These are phyloP conservation scores for Scenedesmus sp. DNA, from an alignment of 163 green algal species.

Conservation along the genomic window DNA sequence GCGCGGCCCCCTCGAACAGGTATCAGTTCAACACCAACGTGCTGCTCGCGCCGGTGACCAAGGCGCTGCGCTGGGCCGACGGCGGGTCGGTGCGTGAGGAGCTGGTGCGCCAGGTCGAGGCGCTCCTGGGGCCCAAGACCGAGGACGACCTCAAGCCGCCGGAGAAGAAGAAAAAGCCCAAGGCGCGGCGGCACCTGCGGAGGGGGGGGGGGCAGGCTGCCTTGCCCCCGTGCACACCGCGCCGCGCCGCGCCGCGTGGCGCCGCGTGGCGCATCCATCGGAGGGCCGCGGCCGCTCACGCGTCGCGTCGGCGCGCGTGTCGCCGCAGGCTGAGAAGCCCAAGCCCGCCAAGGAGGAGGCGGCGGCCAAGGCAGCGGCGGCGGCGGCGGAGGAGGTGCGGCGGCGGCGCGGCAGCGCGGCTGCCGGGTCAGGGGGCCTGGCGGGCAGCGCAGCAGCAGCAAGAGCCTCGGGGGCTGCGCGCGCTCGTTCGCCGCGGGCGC, in stretches of 20 bases:
- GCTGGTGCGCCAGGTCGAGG: conserved; percentile 70
- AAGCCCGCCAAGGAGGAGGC: conserved; percentile 26
- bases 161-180: conserved; percentile 81
- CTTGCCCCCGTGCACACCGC: too few relatives aligned
- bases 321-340: conserved; percentile 37
- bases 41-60: conserved; percentile 75
- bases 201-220: too few relatives aligned
- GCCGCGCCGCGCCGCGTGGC: too few relatives aligned
- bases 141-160: conserved; percentile 83
- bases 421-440: conserved; percentile 25
- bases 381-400: conserved; percentile 1
- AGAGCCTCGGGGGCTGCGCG: too few relatives aligned
- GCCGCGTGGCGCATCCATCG: background rate
- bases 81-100: conserved; percentile 65
- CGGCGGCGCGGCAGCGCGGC: too few relatives aligned
- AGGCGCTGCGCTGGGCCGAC: conserved; percentile 85
- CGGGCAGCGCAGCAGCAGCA: too few relatives aligned
- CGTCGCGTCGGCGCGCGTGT: too few relatives aligned
- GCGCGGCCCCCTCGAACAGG: conserved; percentile 50
- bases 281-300: too few relatives aligned
- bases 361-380: conserved; percentile 15
- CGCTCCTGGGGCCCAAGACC: conserved; percentile 89
- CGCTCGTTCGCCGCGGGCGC: too few relatives aligned
- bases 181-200: conserved; percentile 19
- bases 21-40: conserved; percentile 84